phyloP scores from a whole-genome alignment of 83 land plant genomes.

The Thuja plicata region DNA sequence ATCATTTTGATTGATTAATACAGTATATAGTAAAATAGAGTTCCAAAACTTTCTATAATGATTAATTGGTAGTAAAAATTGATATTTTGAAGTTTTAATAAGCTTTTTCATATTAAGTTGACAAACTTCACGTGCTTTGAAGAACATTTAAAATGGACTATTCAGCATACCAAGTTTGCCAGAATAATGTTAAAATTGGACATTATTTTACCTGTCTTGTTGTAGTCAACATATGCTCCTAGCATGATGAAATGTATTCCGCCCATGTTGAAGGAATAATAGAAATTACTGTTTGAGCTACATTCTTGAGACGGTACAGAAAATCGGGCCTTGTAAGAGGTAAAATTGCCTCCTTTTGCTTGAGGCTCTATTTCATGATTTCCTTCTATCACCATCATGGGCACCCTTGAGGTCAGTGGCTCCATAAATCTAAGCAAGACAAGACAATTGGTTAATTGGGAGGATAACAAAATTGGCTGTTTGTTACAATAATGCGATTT shows the following conservation, averaged over 20 bases:
- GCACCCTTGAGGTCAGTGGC: slow-evolving; percentile 70
- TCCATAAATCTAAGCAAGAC: slow-evolving; percentile 67
- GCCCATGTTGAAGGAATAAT: slow-evolving; percentile 94
- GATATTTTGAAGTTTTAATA: not conserved
- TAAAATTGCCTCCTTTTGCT: slow-evolving; percentile 54
- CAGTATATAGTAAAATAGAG: not conserved
- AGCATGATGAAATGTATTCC: slow-evolving; percentile 96
- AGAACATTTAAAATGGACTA: not conserved
- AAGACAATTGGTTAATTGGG: not conserved
- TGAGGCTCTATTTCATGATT: slow-evolving; percentile 96
- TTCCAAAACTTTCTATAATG: not conserved
- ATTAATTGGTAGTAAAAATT: not conserved
- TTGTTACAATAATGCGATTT: not conserved
- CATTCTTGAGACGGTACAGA: slow-evolving; percentile 87
- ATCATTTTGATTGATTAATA: not conserved
- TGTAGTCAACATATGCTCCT: slow-evolving; percentile 84
- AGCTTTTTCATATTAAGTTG: not conserved
- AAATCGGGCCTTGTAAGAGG: slow-evolving; percentile 82
- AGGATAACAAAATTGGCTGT: not conserved
- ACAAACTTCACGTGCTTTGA: not conserved
- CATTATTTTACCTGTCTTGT: slow-evolving; percentile 47
- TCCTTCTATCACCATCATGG: slow-evolving; percentile 95
- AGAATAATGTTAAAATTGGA: not conserved
- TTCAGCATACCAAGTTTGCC: not conserved
- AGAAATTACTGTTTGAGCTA: slow-evolving; percentile 65